Base-by-base conservation (phyloP, 257 asterid species). In the Penstemon eatonii region DNA sequence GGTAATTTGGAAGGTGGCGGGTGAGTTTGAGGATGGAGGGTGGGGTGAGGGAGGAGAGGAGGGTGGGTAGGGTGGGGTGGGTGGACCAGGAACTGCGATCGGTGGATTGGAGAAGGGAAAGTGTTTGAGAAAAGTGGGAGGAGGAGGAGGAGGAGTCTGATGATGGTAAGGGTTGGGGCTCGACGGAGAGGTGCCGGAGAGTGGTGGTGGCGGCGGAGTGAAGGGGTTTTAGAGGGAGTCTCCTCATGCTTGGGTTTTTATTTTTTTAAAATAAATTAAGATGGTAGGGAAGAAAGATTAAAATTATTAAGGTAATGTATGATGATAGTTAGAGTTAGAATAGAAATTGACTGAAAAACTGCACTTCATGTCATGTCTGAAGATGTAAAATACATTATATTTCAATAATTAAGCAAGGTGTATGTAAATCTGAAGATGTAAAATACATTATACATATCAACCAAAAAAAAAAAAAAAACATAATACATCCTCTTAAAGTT, bases 1-100 rank as follows among this genome's bases (percentile, higher is more conserved):
- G 71, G 66, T 71, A 81, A 69, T 82, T 75, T 0, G 90, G 90
- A 75, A 92, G 81, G 58, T 71, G 87, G 67, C 97, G 96, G 59
- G 87, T 66, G 67, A 92, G 61, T 60, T 63, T 80, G 73, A 88
- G 91, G 67, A 87, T 56, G 53, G 84, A 62, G 46, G 39, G 68
- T 8, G 95, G 85, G n/a, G 81, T 41, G 44, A 75, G 84, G 69
- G 82, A 39, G 78, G 80, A 63, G 65, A 92, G 85, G 68, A 87
- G 86, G 41, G 78, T 61, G 73, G 36, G 65, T 78, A 92, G 88
- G 56, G 69, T 59, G 40, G 87, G 36, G 67, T 75, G 71, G 70
- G 80, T 25, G 47, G 70, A 52, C 95, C 95, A 83, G 70, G 87
- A 75, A 56, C 40, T 78, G 37, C 92, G 84, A 56, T 78, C 86